Percentiles rank a stretch among this genome's conserved stretches.
phyloP scores from a whole-genome alignment of 768 basidiomycete species.

The Pleurotus citrinopileatus region DNA sequence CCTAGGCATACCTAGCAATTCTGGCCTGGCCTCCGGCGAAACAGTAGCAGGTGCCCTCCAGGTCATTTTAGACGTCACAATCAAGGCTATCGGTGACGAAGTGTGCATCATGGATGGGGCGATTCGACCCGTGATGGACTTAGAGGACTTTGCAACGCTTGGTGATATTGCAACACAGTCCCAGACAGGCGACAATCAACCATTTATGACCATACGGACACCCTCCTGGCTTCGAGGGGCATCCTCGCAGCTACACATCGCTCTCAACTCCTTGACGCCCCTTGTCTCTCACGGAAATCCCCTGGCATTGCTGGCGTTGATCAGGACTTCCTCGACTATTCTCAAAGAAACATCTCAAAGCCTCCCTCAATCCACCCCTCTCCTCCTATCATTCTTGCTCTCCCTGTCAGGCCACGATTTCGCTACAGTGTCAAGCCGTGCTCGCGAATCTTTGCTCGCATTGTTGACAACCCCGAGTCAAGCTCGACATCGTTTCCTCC shows the following conservation, averaged over 20 bases:
- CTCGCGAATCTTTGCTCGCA: slow-evolving; percentile 42
- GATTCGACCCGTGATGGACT: slow-evolving; percentile 47
- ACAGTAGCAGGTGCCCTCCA: slow-evolving; percentile 55
- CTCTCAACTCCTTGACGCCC: slow-evolving; percentile 72
- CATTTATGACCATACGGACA: slow-evolving; percentile 55
- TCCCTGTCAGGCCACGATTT: slow-evolving; percentile 64
- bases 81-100: slow-evolving; percentile 63
- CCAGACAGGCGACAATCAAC: not conserved
- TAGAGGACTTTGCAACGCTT: slow-evolving; percentile 59
- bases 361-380: slow-evolving; percentile 63
- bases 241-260: slow-evolving; percentile 78
- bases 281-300: slow-evolving; percentile 72
- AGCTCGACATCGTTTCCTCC: slow-evolving; percentile 44
- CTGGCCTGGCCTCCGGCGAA: slow-evolving; percentile 74
- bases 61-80: slow-evolving; percentile 52
- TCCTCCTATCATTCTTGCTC: slow-evolving; percentile 71
- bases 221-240: slow-evolving; percentile 80
- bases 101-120: slow-evolving; percentile 63
- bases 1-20: slow-evolving; percentile 47
- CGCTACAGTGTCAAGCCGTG: slow-evolving; percentile 45
- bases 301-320: slow-evolving; percentile 57
- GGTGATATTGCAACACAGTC: slow-evolving; percentile 18
- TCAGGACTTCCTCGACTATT: slow-evolving; percentile 50
- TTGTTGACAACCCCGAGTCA: slow-evolving; percentile 43
- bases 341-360: slow-evolving; percentile 57